A percentile compares a stretch with the other conserved stretches of the same genome.
phyloP scores from a whole-genome alignment of 2,329 filamentous ascomycete genomes.

The Graphilbum ipis-grandicollis region DNA sequence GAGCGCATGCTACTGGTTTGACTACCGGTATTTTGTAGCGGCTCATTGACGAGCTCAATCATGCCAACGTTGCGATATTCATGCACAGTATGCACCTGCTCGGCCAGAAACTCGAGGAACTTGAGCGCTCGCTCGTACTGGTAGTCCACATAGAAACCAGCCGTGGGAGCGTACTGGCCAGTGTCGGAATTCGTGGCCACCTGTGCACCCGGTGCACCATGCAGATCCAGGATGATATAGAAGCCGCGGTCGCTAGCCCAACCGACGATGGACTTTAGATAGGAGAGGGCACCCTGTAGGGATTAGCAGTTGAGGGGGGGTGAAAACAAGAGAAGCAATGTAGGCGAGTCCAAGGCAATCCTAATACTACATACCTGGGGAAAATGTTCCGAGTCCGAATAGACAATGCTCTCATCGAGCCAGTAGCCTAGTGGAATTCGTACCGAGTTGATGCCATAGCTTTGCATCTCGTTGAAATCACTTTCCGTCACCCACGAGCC shows the following conservation, averaged over 20 bases:
- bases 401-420: constrained; percentile 31
- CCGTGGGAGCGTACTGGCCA: constrained; percentile 16
- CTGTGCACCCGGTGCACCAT: constrained; percentile 33
- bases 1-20: constrained; percentile 15
- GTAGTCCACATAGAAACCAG: constrained; percentile 38
- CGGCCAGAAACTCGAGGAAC: constrained; percentile 39
- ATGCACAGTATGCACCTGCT: constrained; percentile 27
- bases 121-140: constrained; percentile 36
- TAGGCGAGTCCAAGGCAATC: no score
- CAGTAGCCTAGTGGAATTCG: constrained; percentile 38
- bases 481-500: constrained; percentile 27
- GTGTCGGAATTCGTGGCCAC: constrained; percentile 26
- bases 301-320: no score
- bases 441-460: constrained; percentile 33
- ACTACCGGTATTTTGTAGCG: constrained; percentile 19
- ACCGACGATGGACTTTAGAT: constrained; percentile 26
- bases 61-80: constrained; percentile 39
- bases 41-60: constrained; percentile 42
- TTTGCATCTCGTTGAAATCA: constrained; percentile 31
- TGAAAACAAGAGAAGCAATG: no score
- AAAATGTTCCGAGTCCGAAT: constrained; percentile 29
- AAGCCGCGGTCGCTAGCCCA: constrained; percentile 30
- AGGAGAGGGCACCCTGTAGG: constrained; percentile 22
- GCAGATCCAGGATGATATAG: constrained; percentile 36
- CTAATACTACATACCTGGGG: constrained; percentile 13